Evolutionary conservation across 108 stramenopile species (phyloP).

Genomic region (Bacterosira constricta): DNA sequence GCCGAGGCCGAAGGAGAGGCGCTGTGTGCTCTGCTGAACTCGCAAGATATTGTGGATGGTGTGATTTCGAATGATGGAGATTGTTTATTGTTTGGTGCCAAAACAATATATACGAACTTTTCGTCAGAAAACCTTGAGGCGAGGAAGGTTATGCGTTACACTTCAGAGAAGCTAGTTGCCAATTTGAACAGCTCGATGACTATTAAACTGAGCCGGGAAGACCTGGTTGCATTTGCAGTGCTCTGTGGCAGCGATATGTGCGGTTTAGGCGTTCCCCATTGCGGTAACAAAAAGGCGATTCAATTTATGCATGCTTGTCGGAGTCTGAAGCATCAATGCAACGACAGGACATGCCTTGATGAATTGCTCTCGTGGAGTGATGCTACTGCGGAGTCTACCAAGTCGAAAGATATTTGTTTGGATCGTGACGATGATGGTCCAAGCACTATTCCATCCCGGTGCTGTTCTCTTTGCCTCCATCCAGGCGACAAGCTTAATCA

Average conservation of each 20-base stretch:
- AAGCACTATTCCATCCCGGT: constrained; percentile 26
- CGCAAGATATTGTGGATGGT: constrained; percentile 87
- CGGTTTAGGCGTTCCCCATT: constrained; percentile 65
- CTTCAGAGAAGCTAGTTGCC: constrained; percentile 47
- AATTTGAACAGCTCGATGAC: constrained; percentile 5
- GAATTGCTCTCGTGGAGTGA: constrained; percentile 66
- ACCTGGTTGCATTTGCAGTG: constrained; percentile 79
- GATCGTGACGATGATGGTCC: constrained; percentile 38
- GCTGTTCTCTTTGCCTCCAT: constrained; percentile 73
- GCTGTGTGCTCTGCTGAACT: constrained; percentile 87
- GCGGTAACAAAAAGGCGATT: constrained; percentile 77
- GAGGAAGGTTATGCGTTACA: constrained; percentile 66
- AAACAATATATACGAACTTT: constrained; percentile 89
- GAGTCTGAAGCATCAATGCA: constrained; percentile 49
- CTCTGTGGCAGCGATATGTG: constrained; percentile 80
- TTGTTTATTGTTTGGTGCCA: constrained; percentile 93
- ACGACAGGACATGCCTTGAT: constrained; percentile 56
- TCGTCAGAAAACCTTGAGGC: constrained; percentile 75
- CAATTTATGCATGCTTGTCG: constrained; percentile 72
- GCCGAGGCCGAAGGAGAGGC: constrained; percentile 97
- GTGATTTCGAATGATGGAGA: constrained; percentile 97
- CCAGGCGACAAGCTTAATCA: constrained; percentile 63
- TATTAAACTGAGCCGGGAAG: constrained; percentile 57
- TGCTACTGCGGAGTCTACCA: constrained; percentile 1
- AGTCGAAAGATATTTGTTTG: constrained; percentile 6